Base-by-base conservation (phyloP, 2,329 filamentous ascomycete species). In the Chrysoporthe puriensis region DNA sequence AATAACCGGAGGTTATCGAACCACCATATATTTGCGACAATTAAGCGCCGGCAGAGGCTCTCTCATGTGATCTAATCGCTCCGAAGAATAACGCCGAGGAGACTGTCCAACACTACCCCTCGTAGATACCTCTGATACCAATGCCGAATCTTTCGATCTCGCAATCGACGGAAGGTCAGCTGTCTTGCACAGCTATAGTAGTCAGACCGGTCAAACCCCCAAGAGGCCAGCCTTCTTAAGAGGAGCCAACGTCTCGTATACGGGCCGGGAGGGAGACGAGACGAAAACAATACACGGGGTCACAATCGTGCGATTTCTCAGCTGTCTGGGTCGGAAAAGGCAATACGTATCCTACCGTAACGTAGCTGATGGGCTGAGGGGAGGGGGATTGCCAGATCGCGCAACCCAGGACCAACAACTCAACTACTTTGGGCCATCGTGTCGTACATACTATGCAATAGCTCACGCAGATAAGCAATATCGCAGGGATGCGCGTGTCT, bases 401-500 rank as follows among this genome's bases (percentile, higher is more conserved):
- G 11, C 16, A 32, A 21, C 50, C 58, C n/a, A 61, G 26, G 42
- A 48, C 18, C 58, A 46, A 11, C 42, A 32, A 59, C 13, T 14
- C 18, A 16, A 3, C 42, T 11, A 6, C 44, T 6, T n/a, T 13
- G 11, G 16, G 21, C 48, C 26, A 48, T 48, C 16, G 16, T 18
- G 44, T 21, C n/a, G 18, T 21, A 7, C n/a, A 7, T 18, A 21
- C 48, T 50, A 32, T 32, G 50, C 13, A 32, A 32, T 14, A 32
- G 13, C 16, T 18, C 59, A 16, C 26, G 9, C 43, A 48, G 18
- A 3, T 26, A 26, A 26, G 26, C 26, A 26, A 26, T 16, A 32
- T n/a, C 21, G 50, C 59, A 62, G 59, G 59, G 59, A 11, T 50
- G 43, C 36, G 59, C 59, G 14, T 62, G 61, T 54, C 21, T 44